phyloP scores from a whole-genome alignment of 2,329 filamentous ascomycete genomes.

The Aspergillus oerlinghausenensis region DNA sequence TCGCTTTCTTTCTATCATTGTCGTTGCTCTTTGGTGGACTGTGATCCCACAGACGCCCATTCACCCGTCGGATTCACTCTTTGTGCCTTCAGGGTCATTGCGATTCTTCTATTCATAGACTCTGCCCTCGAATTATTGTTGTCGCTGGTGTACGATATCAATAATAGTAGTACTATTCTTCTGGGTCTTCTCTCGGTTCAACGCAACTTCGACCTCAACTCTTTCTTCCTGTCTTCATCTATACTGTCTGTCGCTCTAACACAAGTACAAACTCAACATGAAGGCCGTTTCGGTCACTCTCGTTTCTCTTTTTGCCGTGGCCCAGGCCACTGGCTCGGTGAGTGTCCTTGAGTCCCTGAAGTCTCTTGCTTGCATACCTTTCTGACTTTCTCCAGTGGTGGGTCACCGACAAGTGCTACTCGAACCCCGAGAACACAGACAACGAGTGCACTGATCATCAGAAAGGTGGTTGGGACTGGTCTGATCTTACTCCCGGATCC shows the following conservation, averaged over 20 bases:
- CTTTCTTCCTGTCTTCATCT: slow-evolving; percentile 1
- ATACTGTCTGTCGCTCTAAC: slow-evolving; percentile 18
- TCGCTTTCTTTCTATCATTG: slow-evolving; percentile 17
- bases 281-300: slow-evolving; percentile 23
- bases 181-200: slow-evolving; percentile 25
- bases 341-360: slow-evolving; percentile 20
- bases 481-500: slow-evolving; percentile 54
- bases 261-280: slow-evolving; percentile 26
- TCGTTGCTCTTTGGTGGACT: slow-evolving; percentile 21
- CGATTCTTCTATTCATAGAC: slow-evolving; percentile 1
- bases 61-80: slow-evolving; percentile 23
- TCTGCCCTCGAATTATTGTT: slow-evolving; percentile 9
- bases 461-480: slow-evolving; percentile 67
- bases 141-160: slow-evolving; percentile 15
- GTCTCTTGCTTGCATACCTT: neutral
- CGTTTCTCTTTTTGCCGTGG: slow-evolving; percentile 43
- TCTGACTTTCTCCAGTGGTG: slow-evolving; percentile 36
- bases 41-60: slow-evolving; percentile 35
- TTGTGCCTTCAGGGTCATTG: slow-evolving; percentile 9
- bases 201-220: neutral
- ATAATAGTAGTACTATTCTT: slow-evolving; percentile 18
- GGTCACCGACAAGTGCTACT: slow-evolving; percentile 53
- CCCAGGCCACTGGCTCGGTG: slow-evolving; percentile 42
- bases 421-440: slow-evolving; percentile 65
- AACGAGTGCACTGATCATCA: slow-evolving; percentile 74